Evolutionary conservation across 139 green algal species (phyloP).

Genomic region (Chlorokybus atmophyticus): DNA sequence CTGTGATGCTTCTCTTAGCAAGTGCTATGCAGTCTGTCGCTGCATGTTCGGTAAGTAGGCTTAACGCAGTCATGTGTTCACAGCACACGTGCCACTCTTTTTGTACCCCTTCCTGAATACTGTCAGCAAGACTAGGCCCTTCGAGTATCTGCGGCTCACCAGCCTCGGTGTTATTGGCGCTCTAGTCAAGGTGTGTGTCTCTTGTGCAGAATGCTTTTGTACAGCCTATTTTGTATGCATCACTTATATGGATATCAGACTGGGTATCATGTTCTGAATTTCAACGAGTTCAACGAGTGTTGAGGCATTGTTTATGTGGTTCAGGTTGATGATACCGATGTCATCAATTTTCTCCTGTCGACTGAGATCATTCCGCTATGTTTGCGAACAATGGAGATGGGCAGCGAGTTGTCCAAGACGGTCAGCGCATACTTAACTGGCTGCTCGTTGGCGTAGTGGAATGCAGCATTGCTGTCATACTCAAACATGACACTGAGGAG

Average conservation of each 20-base stretch:
- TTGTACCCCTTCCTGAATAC: slow-evolving; percentile 99
- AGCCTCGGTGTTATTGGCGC: slow-evolving; percentile 92
- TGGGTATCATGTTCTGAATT: background rate
- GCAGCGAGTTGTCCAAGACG: slow-evolving; percentile 95
- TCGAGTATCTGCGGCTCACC: slow-evolving; percentile 97
- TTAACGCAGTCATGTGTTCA: slow-evolving; percentile 29
- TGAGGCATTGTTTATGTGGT: too few relatives aligned
- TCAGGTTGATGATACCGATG: slow-evolving; percentile 88
- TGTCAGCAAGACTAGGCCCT: slow-evolving; percentile 85
- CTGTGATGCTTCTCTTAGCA: background rate
- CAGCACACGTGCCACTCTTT: slow-evolving; percentile 91
- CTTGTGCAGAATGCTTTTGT: too few relatives aligned
- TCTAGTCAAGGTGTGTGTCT: slow-evolving; percentile 79
- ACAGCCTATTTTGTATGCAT: too few relatives aligned
- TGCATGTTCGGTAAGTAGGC: background rate
- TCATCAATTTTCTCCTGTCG: slow-evolving; percentile 98
- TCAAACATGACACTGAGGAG: too few relatives aligned
- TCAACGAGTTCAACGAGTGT: too few relatives aligned
- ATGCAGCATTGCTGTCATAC: too few relatives aligned
- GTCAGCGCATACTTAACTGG: too few relatives aligned
- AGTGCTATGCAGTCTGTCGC: background rate
- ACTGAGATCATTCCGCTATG: slow-evolving; percentile 99
- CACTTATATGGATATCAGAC: background rate
- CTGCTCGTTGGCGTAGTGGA: too few relatives aligned
- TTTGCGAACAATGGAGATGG: slow-evolving; percentile 97